These are phyloP conservation scores for Botrytis deweyae DNA, from an alignment of 2,329 filamentous ascomycete species.

Conservation along the genomic window DNA sequence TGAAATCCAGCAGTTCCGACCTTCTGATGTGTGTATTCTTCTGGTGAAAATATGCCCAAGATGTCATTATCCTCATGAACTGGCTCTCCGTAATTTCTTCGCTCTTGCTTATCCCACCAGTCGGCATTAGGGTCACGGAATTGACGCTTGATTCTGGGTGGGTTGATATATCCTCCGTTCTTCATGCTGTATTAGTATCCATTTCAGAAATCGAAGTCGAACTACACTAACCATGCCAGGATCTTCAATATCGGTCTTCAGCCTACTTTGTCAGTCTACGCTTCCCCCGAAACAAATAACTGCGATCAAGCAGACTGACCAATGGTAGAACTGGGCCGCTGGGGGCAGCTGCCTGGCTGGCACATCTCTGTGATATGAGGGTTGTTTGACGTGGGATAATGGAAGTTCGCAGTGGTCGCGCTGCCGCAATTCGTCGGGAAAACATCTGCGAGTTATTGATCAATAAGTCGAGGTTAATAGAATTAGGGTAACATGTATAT, in stretches of 20 bases:
- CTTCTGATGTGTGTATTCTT: conserved; percentile 82
- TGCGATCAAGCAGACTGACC: conserved; percentile 30
- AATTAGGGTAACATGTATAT: not conserved
- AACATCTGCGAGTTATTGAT: conserved; percentile 52
- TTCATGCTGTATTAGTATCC: conserved; percentile 40
- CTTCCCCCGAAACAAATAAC: not conserved
- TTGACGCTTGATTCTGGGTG: conserved; percentile 77
- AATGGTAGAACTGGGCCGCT: conserved; percentile 32
- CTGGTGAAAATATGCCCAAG: conserved; percentile 82
- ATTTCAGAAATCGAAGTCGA: conserved; percentile 2
- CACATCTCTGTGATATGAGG: conserved; percentile 53
- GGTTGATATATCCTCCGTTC: conserved; percentile 85
- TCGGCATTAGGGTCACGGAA: conserved; percentile 89
- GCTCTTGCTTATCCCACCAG: conserved; percentile 98
- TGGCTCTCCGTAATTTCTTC: conserved; percentile 94
- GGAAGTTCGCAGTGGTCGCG: conserved; percentile 48
- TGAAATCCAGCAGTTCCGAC: conserved; percentile 68
- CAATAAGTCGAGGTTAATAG: not conserved
- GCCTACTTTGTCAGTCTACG: conserved; percentile 28
- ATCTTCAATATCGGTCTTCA: conserved; percentile 57
- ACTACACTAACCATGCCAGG: conserved; percentile 59
- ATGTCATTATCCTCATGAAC: conserved; percentile 96
- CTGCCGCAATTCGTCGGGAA: conserved; percentile 57
- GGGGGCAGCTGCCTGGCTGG: conserved; percentile 26
- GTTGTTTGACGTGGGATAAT: conserved; percentile 51